These are phyloP conservation scores for Danielozyma ontarioensis DNA, from an alignment of 805 yeast species.

Conservation along the genomic window DNA sequence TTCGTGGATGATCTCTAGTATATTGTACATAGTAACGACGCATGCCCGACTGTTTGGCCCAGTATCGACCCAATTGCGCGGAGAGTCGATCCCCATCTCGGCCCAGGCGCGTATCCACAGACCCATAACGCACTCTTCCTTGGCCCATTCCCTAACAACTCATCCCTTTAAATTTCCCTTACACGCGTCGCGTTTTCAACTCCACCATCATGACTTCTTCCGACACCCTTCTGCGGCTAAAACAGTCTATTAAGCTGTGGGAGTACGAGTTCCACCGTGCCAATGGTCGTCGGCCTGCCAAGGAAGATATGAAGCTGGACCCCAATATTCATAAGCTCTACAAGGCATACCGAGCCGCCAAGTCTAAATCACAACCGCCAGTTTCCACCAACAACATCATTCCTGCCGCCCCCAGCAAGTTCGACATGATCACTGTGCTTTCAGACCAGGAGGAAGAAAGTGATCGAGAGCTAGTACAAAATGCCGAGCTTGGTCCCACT, in stretches of 20 bases:
- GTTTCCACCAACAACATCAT: background rate
- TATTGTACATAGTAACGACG: background rate
- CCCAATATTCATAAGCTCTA: slow-evolving; percentile 24
- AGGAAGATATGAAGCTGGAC: slow-evolving; percentile 29
- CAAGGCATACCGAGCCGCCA: slow-evolving; percentile 21
- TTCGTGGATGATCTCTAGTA: slow-evolving; percentile 5
- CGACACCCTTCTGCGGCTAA: slow-evolving; percentile 8
- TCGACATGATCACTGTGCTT: slow-evolving; percentile 4
- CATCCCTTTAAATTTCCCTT: too few species aligned
- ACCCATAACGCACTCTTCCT: background rate
- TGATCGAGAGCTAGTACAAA: slow-evolving; percentile 3
- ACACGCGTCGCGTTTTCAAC: background rate
- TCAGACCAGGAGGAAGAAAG: slow-evolving; percentile 11
- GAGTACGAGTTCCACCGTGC: slow-evolving; percentile 27
- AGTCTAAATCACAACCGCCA: slow-evolving; percentile 1
- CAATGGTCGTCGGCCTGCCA: slow-evolving; percentile 27
- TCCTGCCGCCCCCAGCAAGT: background rate
- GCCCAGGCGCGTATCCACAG: background rate
- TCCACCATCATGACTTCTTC: background rate
- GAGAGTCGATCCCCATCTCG: slow-evolving; percentile 4
- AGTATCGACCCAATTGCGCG: background rate
- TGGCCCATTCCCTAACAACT: too few species aligned
- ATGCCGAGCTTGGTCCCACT: slow-evolving; percentile 69
- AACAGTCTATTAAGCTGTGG: slow-evolving; percentile 34
- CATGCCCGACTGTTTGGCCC: too few species aligned